These are phyloP conservation scores for Ascoidea rubescens DNA, from an alignment of 805 yeast species.

Conservation along the genomic window DNA sequence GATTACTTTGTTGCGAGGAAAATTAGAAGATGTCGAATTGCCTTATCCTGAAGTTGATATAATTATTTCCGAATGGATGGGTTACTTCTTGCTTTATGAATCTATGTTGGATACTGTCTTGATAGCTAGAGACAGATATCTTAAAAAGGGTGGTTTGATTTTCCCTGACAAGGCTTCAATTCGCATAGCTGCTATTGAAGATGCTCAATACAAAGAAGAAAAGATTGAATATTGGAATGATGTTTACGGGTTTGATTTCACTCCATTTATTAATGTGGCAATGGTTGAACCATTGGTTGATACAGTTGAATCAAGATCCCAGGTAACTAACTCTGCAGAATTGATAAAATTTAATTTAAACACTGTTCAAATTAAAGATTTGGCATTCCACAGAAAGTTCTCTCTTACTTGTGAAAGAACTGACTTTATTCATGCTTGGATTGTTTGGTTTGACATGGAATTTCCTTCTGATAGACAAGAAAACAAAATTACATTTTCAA, in stretches of 20 bases:
- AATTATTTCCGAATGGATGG: conserved; percentile 98
- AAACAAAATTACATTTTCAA: conserved; percentile 55
- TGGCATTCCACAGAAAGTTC: conserved; percentile 65
- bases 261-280: conserved; percentile 78
- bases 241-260: conserved; percentile 92
- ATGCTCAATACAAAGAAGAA: conserved; percentile 81
- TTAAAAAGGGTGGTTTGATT: conserved; percentile 68
- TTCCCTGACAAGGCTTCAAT: conserved; percentile 90
- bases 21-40: conserved; percentile 79
- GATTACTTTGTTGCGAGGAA: conserved; percentile 82
- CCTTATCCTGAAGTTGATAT: conserved; percentile 88
- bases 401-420: conserved; percentile 58
- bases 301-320: conserved; percentile 68
- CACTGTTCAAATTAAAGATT: conserved; percentile 71
- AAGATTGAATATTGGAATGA: conserved; percentile 92
- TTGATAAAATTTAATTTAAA: conserved; percentile 79
- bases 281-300: conserved; percentile 94
- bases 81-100: conserved; percentile 89
- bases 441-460: conserved; percentile 90
- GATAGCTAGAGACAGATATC: conserved; percentile 83
- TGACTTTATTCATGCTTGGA: conserved; percentile 77
- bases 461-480: conserved; percentile 48
- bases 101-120: conserved; percentile 96
- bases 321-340: conserved; percentile 59
- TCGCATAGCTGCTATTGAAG: conserved; percentile 86